These are phyloP conservation scores for Diplodia mutila DNA, from an alignment of 2,329 filamentous ascomycete genomes.

Conservation along the genomic window DNA sequence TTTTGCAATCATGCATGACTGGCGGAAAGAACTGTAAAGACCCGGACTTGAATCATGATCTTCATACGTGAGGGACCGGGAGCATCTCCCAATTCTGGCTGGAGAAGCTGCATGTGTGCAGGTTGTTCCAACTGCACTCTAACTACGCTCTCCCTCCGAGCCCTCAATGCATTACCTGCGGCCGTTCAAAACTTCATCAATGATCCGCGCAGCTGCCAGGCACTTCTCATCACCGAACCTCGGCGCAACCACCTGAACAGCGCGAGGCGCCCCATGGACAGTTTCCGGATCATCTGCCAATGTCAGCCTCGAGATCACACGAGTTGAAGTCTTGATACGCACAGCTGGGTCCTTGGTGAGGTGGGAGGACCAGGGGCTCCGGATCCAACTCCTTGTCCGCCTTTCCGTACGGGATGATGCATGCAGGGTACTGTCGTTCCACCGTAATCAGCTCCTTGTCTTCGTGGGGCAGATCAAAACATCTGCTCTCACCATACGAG, in stretches of 20 bases:
- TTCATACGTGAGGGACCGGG: too few species aligned
- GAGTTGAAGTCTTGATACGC: slow-evolving; percentile 26
- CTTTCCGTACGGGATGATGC: slow-evolving; percentile 52
- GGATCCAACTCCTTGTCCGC: slow-evolving; percentile 49
- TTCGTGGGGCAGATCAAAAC: too few species aligned
- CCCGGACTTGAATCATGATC: neutral
- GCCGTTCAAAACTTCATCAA: slow-evolving; percentile 33
- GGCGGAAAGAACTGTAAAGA: neutral
- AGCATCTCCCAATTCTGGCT: too few species aligned
- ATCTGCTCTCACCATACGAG: too few species aligned
- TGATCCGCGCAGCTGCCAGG: slow-evolving; percentile 40
- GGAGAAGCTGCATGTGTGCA: too few species aligned
- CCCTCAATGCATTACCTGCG: neutral
- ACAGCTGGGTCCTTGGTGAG: slow-evolving; percentile 43
- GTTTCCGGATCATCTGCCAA: neutral
- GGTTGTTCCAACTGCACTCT: too few species aligned
- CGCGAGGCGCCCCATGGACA: slow-evolving; percentile 43
- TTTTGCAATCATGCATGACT: neutral
- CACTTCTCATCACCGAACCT: slow-evolving; percentile 55
- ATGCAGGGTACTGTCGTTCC: slow-evolving; percentile 53
- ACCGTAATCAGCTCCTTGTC: neutral
- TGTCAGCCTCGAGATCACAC: neutral
- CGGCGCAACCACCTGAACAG: slow-evolving; percentile 53
- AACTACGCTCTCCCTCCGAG: neutral
- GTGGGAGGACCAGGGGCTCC: slow-evolving; percentile 35